Base-by-base conservation (phyloP, 2,329 filamentous ascomycete genomes). In the Clathrospora elynae region DNA sequence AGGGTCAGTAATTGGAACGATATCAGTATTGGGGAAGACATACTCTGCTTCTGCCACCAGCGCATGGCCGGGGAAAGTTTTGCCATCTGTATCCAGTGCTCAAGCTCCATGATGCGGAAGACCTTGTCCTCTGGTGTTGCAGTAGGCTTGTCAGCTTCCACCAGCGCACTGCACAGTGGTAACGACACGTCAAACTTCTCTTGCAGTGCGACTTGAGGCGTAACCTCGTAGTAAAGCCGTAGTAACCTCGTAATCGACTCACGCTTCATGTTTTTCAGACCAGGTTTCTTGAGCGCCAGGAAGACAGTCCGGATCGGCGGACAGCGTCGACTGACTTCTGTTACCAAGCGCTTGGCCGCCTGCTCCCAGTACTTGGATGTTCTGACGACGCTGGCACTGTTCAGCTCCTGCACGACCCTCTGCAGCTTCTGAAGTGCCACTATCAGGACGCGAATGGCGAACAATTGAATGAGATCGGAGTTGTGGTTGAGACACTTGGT, bases 121-220 rank as follows among this genome's bases (percentile, higher is more conserved):
- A 81, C 75, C 28, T 78, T 75, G 2, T 75, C 70, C 11, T 77
- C 73, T 10, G 78, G 69, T 9, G 59, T 49, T 6, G 55, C 52
- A 7, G 53, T 54, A 11, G 51, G 41, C 28, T 62, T 62, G 29
- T 86, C 81, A 7, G 89, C 70, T 20, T 78, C 77, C 42, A 80
- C 76, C 31, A 97, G 73, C 1, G 85, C 80, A 45, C 83, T 81
- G 6, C 86, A 83, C 11, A 99, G 77, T 13, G 87, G 79, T 1
- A 86, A 75, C 0, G 92, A 93, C 3, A 95, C 86, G 62, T 97
- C 93, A 60, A 96, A 93, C 53, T 87, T 93, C 56, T 90, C 87
- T 52, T 86, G 85, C 10, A 95, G 76, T 1, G 90, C 90, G 16
- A 88, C 76, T 46, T 88, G 84, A 2, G 93, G 91, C 6, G 90